Conservation (phyloP, 2,329 filamentous ascomycete genomes). For the Dactylellina cionopaga region DNA sequence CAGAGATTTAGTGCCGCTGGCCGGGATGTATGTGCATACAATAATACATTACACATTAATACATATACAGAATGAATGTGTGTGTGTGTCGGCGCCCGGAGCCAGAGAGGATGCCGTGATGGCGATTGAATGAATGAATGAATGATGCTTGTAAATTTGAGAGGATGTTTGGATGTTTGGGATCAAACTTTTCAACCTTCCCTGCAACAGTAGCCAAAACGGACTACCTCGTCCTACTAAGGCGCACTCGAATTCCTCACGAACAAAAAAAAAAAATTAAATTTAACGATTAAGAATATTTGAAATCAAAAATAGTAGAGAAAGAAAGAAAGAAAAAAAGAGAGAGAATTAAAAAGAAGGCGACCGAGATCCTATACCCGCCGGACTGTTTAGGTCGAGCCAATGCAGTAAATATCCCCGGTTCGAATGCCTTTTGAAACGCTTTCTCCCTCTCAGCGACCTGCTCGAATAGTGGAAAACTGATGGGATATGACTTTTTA, state of each 20-base stretch:
- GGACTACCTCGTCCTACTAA: not conserved
- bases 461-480: conserved; percentile 23
- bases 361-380: conserved; percentile 29
- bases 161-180: conserved; percentile 12
- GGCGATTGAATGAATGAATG: no score
- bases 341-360: conserved; percentile 23
- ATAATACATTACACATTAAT: no score
- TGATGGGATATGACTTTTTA: conserved; percentile 11
- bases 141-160: conserved; percentile 26
- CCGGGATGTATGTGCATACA: no score
- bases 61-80: no score
- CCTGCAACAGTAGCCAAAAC: conserved; percentile 16
- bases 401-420: no score
- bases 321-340: no score
- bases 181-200: conserved; percentile 41
- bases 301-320: no score
- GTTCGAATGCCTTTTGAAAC: conserved; percentile 3
- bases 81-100: no score
- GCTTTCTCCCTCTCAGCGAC: conserved; percentile 19
- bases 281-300: no score
- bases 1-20: conserved; percentile 37
- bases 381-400: conserved; percentile 18
- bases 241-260: conserved; percentile 29
- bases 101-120: conserved; percentile 17
- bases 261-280: no score